Conservation (phyloP, 768 basidiomycete species). For the Suillus bovinus region DNA sequence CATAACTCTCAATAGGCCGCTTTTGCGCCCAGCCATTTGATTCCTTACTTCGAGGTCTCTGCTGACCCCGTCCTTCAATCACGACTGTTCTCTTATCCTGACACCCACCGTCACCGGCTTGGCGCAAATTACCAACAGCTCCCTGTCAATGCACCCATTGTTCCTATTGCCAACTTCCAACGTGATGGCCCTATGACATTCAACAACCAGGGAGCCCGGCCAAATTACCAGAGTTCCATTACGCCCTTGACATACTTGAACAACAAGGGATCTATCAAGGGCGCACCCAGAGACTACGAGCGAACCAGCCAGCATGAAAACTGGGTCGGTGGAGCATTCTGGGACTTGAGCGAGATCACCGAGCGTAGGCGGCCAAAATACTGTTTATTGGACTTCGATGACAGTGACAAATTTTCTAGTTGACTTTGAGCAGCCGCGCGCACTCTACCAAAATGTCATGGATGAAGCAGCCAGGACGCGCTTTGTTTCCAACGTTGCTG, state of each 20-base stretch:
- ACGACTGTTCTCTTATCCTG: slow-evolving; percentile 93
- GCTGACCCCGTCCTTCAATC: slow-evolving; percentile 93
- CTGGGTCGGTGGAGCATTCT: slow-evolving; percentile 69
- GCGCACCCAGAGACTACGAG: slow-evolving; percentile 38
- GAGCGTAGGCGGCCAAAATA: slow-evolving; percentile 58
- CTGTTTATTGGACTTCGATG: background rate
- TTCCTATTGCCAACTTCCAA: slow-evolving; percentile 87
- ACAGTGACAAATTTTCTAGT: slow-evolving; percentile 39
- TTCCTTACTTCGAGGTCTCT: slow-evolving; percentile 89
- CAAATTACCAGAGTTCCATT: slow-evolving; percentile 86
- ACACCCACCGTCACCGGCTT: slow-evolving; percentile 84
- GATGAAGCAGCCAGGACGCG: slow-evolving; percentile 57
- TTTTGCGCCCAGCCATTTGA: slow-evolving; percentile 84
- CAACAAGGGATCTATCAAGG: slow-evolving; percentile 47
- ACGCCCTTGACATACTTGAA: slow-evolving; percentile 65
- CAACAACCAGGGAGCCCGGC: slow-evolving; percentile 79
- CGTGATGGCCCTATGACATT: slow-evolving; percentile 74
- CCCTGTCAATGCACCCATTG: slow-evolving; percentile 81
- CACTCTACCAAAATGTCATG: slow-evolving; percentile 68
- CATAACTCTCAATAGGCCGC: slow-evolving; percentile 48
- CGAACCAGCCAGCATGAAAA: slow-evolving; percentile 60
- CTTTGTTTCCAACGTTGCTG: slow-evolving; percentile 67
- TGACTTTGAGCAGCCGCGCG: slow-evolving; percentile 84
- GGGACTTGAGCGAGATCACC: slow-evolving; percentile 71
- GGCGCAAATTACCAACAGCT: slow-evolving; percentile 82